phyloP scores from a whole-genome alignment of 192 early-diverging fungal species.

The Gonapodya prolifera region DNA sequence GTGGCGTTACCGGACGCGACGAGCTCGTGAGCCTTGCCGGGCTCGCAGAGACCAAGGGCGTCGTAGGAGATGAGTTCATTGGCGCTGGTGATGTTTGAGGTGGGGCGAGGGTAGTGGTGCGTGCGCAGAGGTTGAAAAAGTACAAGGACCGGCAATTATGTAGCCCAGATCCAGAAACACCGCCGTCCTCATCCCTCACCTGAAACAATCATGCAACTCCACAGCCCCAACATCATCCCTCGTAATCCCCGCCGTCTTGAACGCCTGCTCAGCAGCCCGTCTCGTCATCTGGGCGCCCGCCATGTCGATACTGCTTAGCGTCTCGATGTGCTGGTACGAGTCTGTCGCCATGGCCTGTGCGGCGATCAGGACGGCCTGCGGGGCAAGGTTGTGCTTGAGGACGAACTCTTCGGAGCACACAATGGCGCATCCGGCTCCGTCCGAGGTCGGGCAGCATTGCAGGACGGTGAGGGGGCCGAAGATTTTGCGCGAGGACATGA shows the following conservation, averaged over 20 bases:
- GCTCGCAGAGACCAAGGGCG: conserved; percentile 48
- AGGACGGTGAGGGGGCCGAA: conserved; percentile 59
- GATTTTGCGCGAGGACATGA: conserved; percentile 42
- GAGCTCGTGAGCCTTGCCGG: conserved; percentile 50
- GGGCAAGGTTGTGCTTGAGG: conserved; percentile 33
- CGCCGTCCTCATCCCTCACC: conserved; percentile 57
- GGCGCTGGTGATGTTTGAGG: not conserved
- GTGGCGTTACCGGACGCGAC: conserved; percentile 41
- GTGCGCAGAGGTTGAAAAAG: not conserved
- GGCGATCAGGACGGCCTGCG: conserved; percentile 54
- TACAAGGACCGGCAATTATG: too few species aligned
- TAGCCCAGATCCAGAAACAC: too few species aligned
- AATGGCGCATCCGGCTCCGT: conserved; percentile 43
- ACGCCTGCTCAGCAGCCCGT: conserved; percentile 39
- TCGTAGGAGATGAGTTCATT: conserved; percentile 54
- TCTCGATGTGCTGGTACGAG: conserved; percentile 37
- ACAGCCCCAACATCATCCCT: conserved; percentile 49
- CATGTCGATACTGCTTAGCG: conserved; percentile 37
- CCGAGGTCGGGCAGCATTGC: conserved; percentile 64
- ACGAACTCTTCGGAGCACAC: conserved; percentile 58
- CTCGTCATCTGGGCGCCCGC: conserved; percentile 60
- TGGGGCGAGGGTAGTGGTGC: not conserved
- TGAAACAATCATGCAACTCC: conserved; percentile 64
- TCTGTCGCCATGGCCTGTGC: conserved; percentile 63
- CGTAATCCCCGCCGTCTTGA: conserved; percentile 41